Conservation (phyloP, 176 grass and related monocot species). For the Bothriochloa decipiens region DNA sequence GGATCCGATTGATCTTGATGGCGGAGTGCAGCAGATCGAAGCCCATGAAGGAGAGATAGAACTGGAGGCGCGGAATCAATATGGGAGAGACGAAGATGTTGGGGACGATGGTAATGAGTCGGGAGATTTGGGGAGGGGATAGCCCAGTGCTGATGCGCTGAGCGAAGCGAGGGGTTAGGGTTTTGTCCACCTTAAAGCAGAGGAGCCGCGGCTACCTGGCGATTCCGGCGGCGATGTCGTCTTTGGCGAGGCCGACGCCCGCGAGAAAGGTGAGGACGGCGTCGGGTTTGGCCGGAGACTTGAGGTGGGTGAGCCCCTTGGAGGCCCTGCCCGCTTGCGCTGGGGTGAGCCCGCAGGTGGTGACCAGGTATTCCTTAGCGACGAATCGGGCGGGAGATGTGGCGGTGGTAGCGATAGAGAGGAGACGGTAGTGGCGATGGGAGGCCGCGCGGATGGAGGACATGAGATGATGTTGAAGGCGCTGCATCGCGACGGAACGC, state of each 20-base stretch:
- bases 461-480: neutral
- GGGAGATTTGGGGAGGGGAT: neutral
- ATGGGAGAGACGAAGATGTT: neutral
- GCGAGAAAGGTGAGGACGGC: neutral
- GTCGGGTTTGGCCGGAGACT: neutral
- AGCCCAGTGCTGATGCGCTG: slow-evolving; percentile 13
- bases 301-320: neutral
- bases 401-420: neutral
- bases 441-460: neutral
- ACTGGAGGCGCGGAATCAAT: neutral
- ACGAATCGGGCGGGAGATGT: neutral
- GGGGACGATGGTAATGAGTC: neutral
- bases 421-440: neutral
- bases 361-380: slow-evolving; percentile 40
- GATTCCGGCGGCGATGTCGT: slow-evolving; percentile 5
- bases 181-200: slow-evolving; percentile 6
- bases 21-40: neutral
- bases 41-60: slow-evolving; percentile 10
- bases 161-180: slow-evolving; percentile 30
- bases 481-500: neutral
- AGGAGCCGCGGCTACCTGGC: neutral
- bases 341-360: slow-evolving; percentile 35
- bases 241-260: slow-evolving; percentile 13
- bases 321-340: slow-evolving; percentile 13
- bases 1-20: neutral